Evolutionary conservation across 306 rosid genomes (phyloP), one percentile per base, ranked within the genome.

Genomic region (Acmispon strigosus): DNA sequence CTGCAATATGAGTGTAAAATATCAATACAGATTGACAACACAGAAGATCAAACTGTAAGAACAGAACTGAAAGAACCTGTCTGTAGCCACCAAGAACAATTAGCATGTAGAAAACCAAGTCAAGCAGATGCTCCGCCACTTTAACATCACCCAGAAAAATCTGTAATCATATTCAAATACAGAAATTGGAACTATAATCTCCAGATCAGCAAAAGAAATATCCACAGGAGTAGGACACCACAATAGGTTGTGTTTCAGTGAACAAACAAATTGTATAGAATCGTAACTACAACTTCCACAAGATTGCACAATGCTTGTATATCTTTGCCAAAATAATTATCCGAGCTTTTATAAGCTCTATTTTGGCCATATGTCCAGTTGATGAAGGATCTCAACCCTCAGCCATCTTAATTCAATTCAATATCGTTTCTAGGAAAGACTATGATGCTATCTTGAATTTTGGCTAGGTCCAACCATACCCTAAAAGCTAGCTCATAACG

Each of bases 111-210:
- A 88, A 86, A 83, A 89, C 90, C 83, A 94, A 65, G 78, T 94
- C 97, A 70, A 87, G 82, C 71, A 87, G 90, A 83, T 87, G 97
- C 74, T 87, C 97, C 60, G 83, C 62, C 69, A 77, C 76, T 84
- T 94, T 90, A 45, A 84, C 90, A 79, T 94, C 96, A 67, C 89
- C 98, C 12, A 90, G 85, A 78, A 90, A 79, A 84, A 88, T 82
- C 98, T 90, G 91, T 43, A 73, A 81, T 75, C 75, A 82, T 56
- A 74, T 69, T 70, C 53, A 16, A 69, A 58, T 55, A 68, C 47
- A 80, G 50, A 76, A 87, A 69, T 82, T 63, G 73, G 54, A 53
- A 64, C 49, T 47, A 75, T 8, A 84, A 67, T 81, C 20, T 63
- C 62, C 54, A 61, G 61, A 76, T 58, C 39, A 70, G 19, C 37